Base-by-base conservation (phyloP, 1,139 yeast species). In the Sugiyamaella novakii region DNA sequence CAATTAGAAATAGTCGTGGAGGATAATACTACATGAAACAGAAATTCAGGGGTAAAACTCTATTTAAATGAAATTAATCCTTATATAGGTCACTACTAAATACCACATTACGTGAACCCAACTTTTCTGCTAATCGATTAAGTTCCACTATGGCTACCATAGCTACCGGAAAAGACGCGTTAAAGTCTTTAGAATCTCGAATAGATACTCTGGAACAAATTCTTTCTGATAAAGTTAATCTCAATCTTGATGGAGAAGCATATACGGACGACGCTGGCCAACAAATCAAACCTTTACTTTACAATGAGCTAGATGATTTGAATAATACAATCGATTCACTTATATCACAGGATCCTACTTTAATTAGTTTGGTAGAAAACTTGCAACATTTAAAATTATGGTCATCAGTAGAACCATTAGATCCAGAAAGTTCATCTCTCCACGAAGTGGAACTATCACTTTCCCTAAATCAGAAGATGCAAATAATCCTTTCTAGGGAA, bases 111-210 rank as follows among this genome's bases (percentile, higher is more conserved):
- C n/a, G n/a, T n/a, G n/a, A n/a, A n/a, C n/a, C n/a, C n/a, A n/a
- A n/a, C n/a, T n/a, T n/a, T n/a, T n/a, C n/a, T n/a, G n/a, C n/a
- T n/a, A n/a, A n/a, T n/a, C n/a, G n/a, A n/a, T n/a, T n/a, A n/a
- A n/a, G n/a, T n/a, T n/a, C n/a, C n/a, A 34, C 38, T 17, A 34
- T 34, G 43, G 34, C 43, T 29, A 39, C 43, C 7, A 27, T 39
- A 17, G 14, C 43, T 4, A 33, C 31, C 4, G 39, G 19, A 15
- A 11, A 24, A 2, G 46, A 33, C 12, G 46, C 40, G 18, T 14
- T 42, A 3, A 18, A 33, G 14, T 12, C 30, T n/a, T 17, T 42
- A 7, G 46, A 42, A 24, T 33, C 33, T n/a, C 14, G 46, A 33
- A 42, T 42, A 15, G n/a, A 27, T 7, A 17, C 34, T 12, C 24